Percentiles rank a stretch among this genome's conserved stretches.
Evolutionary conservation across 2,329 filamentous ascomycete species (phyloP).

Genomic region (Paecilomyces formosus): DNA sequence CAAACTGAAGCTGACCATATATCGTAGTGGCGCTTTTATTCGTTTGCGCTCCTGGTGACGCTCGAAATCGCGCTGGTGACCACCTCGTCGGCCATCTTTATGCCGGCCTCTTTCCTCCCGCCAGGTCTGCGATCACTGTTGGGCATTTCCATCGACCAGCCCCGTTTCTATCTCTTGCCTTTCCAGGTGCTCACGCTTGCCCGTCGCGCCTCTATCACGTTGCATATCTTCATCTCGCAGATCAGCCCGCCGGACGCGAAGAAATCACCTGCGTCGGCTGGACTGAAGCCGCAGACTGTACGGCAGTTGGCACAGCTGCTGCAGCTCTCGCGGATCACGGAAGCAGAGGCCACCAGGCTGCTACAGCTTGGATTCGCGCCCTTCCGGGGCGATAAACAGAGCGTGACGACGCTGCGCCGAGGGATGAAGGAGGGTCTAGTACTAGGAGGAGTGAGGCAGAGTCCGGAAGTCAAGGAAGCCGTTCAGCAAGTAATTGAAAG

Average conservation of each 20-base stretch:
- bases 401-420: conserved; percentile 56
- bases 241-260: conserved; percentile 59
- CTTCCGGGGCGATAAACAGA: conserved; percentile 64
- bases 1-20: conserved; percentile 12
- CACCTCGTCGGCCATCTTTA: conserved; percentile 37
- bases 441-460: conserved; percentile 71
- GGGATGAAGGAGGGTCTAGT: conserved; percentile 82
- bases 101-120: conserved; percentile 26
- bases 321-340: conserved; percentile 49
- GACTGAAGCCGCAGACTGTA: conserved; percentile 41
- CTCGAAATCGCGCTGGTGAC: conserved; percentile 54
- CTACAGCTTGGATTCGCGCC: conserved; percentile 74
- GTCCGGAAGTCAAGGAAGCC: conserved; percentile 76
- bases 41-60: conserved; percentile 46
- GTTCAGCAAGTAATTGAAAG: conserved; percentile 61
- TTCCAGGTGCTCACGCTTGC: conserved; percentile 75
- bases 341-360: conserved; percentile 62
- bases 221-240: conserved; percentile 78
- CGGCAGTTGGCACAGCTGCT: conserved; percentile 64
- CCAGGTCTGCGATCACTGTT: conserved; percentile 19
- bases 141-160: conserved; percentile 33
- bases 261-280: conserved; percentile 25
- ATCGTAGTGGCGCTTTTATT: conserved; percentile 43
- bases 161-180: conserved; percentile 56
- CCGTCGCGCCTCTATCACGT: conserved; percentile 66